These are phyloP conservation scores for Aspergillus sp. DNA, from an alignment of 2,329 filamentous ascomycete genomes.

Conservation along the genomic window DNA sequence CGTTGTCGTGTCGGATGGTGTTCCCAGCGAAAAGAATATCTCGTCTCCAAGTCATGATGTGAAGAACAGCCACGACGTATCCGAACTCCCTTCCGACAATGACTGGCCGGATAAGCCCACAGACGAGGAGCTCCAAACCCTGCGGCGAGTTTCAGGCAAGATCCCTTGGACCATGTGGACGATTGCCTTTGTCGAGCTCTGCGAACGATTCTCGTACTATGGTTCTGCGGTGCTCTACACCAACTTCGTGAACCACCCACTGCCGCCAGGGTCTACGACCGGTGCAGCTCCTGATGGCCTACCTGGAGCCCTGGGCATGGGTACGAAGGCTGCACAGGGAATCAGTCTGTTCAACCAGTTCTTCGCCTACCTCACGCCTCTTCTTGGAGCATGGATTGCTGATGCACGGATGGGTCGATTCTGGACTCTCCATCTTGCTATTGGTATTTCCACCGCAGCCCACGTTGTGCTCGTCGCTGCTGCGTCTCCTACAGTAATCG, in stretches of 20 bases:
- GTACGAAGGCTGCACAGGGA: constrained; percentile 51
- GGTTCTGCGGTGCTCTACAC: constrained; percentile 53
- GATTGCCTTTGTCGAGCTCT: constrained; percentile 71
- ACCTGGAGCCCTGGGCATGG: constrained; percentile 59
- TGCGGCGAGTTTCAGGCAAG: constrained; percentile 36
- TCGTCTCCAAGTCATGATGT: too few relatives aligned
- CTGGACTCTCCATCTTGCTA: constrained; percentile 68
- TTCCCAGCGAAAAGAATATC: too few relatives aligned
- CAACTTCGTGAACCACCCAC: constrained; percentile 61
- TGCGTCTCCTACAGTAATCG: constrained; percentile 63
- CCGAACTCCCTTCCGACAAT: too few relatives aligned
- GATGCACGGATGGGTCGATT: constrained; percentile 71
- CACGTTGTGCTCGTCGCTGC: constrained; percentile 67
- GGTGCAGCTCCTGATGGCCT: constrained; percentile 19
- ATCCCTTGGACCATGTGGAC: constrained; percentile 68
- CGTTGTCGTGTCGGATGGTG: too few relatives aligned
- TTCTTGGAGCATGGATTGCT: constrained; percentile 60
- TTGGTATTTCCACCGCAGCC: constrained; percentile 62
- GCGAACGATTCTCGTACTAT: constrained; percentile 77
- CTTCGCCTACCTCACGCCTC: constrained; percentile 62
- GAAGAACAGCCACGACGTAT: too few relatives aligned
- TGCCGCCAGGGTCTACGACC: constrained; percentile 56
- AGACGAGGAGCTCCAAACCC: constrained; percentile 32
- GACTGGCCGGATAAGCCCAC: constrained; percentile 22
- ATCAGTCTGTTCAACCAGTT: constrained; percentile 58